phyloP scores from a whole-genome alignment of 352 stramenopile genomes.

The Pythium scleroteichum region DNA sequence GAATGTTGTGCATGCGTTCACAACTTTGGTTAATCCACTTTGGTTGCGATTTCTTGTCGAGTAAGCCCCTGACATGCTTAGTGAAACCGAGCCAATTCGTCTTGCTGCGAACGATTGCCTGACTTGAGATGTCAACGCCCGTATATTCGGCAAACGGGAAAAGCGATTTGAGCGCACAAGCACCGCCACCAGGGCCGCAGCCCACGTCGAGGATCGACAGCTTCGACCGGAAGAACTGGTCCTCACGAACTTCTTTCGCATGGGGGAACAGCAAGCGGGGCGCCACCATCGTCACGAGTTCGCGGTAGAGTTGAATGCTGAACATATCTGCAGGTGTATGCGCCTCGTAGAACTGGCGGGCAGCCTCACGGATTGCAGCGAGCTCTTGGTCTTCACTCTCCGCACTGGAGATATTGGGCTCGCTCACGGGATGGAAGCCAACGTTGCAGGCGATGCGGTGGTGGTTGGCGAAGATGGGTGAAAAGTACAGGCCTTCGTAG shows the following conservation, averaged over 20 bases:
- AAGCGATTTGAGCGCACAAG: conserved; percentile 61
- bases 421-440: conserved; percentile 42
- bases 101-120: conserved; percentile 65
- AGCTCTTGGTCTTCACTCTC: conserved; percentile 19
- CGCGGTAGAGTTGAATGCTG: conserved; percentile 63
- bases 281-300: conserved; percentile 46
- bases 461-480: conserved; percentile 57
- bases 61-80: conserved; percentile 23
- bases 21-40: conserved; percentile 67
- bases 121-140: conserved; percentile 60
- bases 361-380: conserved; percentile 12
- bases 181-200: conserved; percentile 60
- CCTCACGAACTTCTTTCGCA: conserved; percentile 19
- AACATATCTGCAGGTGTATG: conserved; percentile 39
- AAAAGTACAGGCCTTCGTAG: conserved; percentile 80
- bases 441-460: conserved; percentile 76
- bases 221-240: conserved; percentile 5
- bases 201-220: conserved; percentile 64
- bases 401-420: not conserved
- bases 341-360: conserved; percentile 19
- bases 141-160: conserved; percentile 52
- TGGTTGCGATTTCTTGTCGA: conserved; percentile 35
- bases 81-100: conserved; percentile 63
- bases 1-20: conserved; percentile 57
- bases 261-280: conserved; percentile 25